phyloP scores from a whole-genome alignment of 257 asterid genomes.

The Solanum pennellii region DNA sequence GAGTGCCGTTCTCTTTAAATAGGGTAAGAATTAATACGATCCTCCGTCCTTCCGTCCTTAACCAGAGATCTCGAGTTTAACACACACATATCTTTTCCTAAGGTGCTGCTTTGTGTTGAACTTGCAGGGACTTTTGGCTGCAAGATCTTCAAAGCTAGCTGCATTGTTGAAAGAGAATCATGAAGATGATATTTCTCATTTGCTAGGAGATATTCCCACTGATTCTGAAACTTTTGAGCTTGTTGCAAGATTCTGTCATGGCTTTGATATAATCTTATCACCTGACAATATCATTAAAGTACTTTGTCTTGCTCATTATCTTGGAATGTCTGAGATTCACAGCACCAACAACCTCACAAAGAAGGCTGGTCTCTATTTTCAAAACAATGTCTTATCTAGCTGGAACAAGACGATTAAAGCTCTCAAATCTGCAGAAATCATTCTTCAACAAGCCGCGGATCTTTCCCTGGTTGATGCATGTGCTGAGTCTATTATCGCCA shows the following conservation, averaged over 20 bases:
- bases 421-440: constrained; percentile 34
- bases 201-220: constrained; percentile 42
- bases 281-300: constrained; percentile 45
- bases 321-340: constrained; percentile 64
- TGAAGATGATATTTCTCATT: constrained; percentile 25
- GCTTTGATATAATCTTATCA: constrained; percentile 38
- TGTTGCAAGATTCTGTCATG: constrained; percentile 74
- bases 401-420: constrained; percentile 65
- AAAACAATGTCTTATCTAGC: constrained; percentile 32
- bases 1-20: constrained; percentile 31
- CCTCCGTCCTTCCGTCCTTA: background rate
- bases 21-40: constrained; percentile 18
- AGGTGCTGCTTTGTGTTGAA: background rate
- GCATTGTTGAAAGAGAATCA: constrained; percentile 27
- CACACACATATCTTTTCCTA: background rate
- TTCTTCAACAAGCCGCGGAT: constrained; percentile 34
- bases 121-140: constrained; percentile 44
- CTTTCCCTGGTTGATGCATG: constrained; percentile 48
- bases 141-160: constrained; percentile 49
- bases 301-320: constrained; percentile 50
- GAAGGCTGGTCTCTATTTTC: constrained; percentile 31
- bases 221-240: constrained; percentile 61
- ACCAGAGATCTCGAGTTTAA: background rate
- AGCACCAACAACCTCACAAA: constrained; percentile 40
- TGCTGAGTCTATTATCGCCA: constrained; percentile 32